Base-by-base conservation (phyloP, 306 rosid genomes). In the Spatholobus suberectus region DNA sequence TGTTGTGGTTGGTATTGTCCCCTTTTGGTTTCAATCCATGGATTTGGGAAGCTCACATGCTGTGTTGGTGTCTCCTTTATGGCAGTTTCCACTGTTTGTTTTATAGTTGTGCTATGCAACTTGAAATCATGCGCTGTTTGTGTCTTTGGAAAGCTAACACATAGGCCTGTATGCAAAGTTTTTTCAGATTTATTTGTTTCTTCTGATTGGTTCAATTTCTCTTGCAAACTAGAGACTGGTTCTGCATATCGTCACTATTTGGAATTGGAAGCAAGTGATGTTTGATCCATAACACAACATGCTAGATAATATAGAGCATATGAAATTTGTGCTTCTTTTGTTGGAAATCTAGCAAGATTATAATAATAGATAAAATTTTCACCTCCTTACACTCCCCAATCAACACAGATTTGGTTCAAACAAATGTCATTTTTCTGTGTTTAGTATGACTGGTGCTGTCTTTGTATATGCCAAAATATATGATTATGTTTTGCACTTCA, bases 291-390 rank as follows among this genome's bases (percentile, higher is more conserved):
- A 29, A 3, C 32, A 29, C 32, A 29, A 29, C 32, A 29, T 29
- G 1, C 32, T 29, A 29, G 32, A 29, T 1, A 29, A 29, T 29
- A 29, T 29, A 29, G 32, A 29, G 47, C 47, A 9, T 8, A 3
- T 8, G 14, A 9, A 41, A 8, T 41, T 4, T 47, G 61, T 47
- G 15, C 41, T 73, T n/a, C 18, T 49, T 49, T 51, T 27, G 46
- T 73, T 49, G 17, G 32, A 73, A 73, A 32, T 29, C 61, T 35
- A 49, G 51, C 29, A 73, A 73, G 77, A 73, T 73, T 73, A 41
- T 52, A 54, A 41, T 52, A 54, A 54, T 74, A 9, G 35, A 12
- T 21, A 37, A 13, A 37, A 3, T 21, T 75, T 73, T 51, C 44
- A 29, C 17, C n/a, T 2, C 4, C n/a, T n/a, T n/a, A 51, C 27